A percentile compares a stretch with the other conserved stretches of the same genome.
phyloP scores from a whole-genome alignment of 2,329 filamentous ascomycete genomes.

The Microcyclospora tardicrescens region DNA sequence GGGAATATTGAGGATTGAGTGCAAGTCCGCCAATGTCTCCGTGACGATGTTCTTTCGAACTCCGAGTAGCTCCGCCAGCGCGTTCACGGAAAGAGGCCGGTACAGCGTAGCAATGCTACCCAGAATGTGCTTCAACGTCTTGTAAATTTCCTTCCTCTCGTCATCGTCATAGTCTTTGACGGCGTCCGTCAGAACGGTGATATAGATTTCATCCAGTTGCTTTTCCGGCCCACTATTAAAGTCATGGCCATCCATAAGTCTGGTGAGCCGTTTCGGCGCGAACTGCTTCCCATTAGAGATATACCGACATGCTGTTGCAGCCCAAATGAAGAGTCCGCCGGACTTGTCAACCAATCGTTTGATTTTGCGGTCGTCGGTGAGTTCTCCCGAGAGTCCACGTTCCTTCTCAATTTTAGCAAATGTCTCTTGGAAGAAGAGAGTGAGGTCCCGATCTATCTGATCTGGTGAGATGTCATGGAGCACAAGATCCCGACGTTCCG shows the following conservation, averaged over 20 bases:
- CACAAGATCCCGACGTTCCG: too few relatives aligned
- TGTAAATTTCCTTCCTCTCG: conserved; percentile 1
- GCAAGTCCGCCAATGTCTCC: conserved; percentile 8
- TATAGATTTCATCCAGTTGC: too few relatives aligned
- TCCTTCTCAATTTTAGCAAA: too few relatives aligned
- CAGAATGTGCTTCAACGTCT: conserved; percentile 9
- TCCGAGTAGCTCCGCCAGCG: conserved; percentile 11
- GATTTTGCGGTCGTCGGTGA: too few relatives aligned
- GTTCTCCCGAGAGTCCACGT: too few relatives aligned
- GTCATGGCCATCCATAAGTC: neutral
- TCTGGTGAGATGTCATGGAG: too few relatives aligned
- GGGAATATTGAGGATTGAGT: conserved; percentile 15
- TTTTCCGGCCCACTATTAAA: too few relatives aligned
- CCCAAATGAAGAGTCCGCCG: conserved; percentile 20
- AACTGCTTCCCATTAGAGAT: conserved; percentile 14
- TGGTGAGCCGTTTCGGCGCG: conserved; percentile 1
- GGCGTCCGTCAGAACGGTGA: conserved; percentile 1
- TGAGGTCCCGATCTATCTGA: too few relatives aligned
- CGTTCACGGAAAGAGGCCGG: conserved; percentile 9
- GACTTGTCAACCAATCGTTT: conserved; percentile 13
- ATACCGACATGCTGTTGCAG: conserved; percentile 18
- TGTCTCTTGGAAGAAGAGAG: too few relatives aligned
- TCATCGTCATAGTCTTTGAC: too few relatives aligned
- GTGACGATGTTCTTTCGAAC: conserved; percentile 4
- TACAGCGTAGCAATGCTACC: conserved; percentile 11